These are phyloP conservation scores for Aspergillus sp. DNA, from an alignment of 2,329 filamentous ascomycete species.

Conservation along the genomic window DNA sequence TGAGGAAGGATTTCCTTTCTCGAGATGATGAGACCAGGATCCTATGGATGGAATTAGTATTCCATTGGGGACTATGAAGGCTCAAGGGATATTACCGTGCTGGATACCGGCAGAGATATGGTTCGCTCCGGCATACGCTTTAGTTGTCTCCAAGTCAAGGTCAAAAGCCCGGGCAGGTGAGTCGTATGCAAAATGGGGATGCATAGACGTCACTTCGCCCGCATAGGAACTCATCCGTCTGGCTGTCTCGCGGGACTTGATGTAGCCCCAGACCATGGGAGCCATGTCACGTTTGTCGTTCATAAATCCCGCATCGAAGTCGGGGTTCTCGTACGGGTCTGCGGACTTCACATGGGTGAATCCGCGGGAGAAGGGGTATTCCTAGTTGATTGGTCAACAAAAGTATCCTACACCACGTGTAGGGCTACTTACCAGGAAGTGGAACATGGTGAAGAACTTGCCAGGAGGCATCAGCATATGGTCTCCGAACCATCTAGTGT, in stretches of 20 bases:
- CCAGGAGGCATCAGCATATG: conserved; percentile 65
- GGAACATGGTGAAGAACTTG: conserved; percentile 83
- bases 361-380: conserved; percentile 74
- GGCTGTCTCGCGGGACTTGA: conserved; percentile 77
- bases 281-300: conserved; percentile 82
- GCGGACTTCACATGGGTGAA: conserved; percentile 68
- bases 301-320: conserved; percentile 82
- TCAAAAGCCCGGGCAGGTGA: conserved; percentile 68
- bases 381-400: conserved; percentile 26
- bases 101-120: conserved; percentile 70
- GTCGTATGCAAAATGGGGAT: conserved; percentile 71
- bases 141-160: conserved; percentile 72
- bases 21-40: conserved; percentile 63
- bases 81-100: conserved; percentile 52
- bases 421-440: conserved; percentile 56
- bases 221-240: conserved; percentile 75
- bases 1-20: conserved; percentile 52
- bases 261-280: conserved; percentile 80
- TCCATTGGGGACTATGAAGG: not conserved
- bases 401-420: not conserved
- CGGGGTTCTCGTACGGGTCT: conserved; percentile 69
- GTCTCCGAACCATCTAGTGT: conserved; percentile 41
- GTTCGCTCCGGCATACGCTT: conserved; percentile 69
- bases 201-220: conserved; percentile 65
- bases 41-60: conserved; percentile 16